Base-by-base conservation (phyloP, 495 filamentous ascomycete species). In the Parathielavia appendiculata region DNA sequence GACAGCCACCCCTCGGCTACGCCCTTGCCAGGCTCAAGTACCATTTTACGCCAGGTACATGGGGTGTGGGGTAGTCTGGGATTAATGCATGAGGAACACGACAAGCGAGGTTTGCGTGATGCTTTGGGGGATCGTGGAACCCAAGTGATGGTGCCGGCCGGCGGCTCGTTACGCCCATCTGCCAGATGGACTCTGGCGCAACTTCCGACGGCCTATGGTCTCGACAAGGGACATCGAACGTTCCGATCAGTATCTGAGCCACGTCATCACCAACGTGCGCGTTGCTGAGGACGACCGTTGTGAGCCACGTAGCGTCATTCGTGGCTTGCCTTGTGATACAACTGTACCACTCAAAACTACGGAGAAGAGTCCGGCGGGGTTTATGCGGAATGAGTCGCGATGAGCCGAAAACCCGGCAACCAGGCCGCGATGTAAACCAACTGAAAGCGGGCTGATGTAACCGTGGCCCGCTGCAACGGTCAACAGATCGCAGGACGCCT, bases 351-450 rank as follows among this genome's bases (percentile, higher is more conserved):
- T 17, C 45, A 48, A 14, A 16, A 9, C n/a, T 3, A 10, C 35
- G 9, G 9, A 10, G 35, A 10, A 34, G 1, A 4, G 45, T n/a
- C 12, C 22, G 23, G 10, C 12, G 32, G 20, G 1, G 2, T 16
- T 5, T 9, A 32, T 32, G 32, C 53, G 32, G 43, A 36, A 47
- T n/a, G 20, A 17, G 54, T 35, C 45, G 35, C 20, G n/a, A 32
- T 50, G 54, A 36, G 43, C 54, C 54, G 54, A 26, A 41, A 4
- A 9, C 16, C 54, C 54, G 54, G n/a, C 38, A 8, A 19, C n/a
- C 10, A 9, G 11, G 11, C 14, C 41, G 36, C 16, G 17, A 56
- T 13, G 12, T 6, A 14, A 26, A 6, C 32, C 14, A 1, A 14
- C n/a, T 7, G 22, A 9, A 1, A 41, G 22, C 54, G 50, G 54